Conservation (phyloP, 2,329 filamentous ascomycete genomes). For the Colletotrichum tanaceti region DNA sequence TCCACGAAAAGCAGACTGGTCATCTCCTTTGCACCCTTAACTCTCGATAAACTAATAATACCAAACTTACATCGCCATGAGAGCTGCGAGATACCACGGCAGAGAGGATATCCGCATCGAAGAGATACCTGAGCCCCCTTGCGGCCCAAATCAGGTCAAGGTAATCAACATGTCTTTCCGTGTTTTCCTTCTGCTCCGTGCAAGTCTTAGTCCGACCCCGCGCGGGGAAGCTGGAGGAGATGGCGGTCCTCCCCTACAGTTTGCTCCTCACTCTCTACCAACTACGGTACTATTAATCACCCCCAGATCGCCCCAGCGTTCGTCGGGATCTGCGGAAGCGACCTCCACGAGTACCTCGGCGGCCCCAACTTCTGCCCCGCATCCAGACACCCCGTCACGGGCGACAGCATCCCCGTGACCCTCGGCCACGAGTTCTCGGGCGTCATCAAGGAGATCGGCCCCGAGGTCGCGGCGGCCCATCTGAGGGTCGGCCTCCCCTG, state of each 20-base stretch:
- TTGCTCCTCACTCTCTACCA: neutral
- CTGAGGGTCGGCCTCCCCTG: slow-evolving; percentile 66
- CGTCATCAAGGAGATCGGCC: slow-evolving; percentile 63
- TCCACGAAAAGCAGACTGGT: neutral
- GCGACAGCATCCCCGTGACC: slow-evolving; percentile 65
- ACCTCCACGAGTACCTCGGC: slow-evolving; percentile 49
- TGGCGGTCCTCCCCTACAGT: too few relatives aligned
- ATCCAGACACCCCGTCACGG: slow-evolving; percentile 66
- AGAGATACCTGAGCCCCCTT: slow-evolving; percentile 58
- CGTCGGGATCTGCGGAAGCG: slow-evolving; percentile 51
- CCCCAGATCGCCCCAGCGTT: slow-evolving; percentile 46
- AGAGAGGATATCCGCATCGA: slow-evolving; percentile 67
- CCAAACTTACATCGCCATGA: slow-evolving; percentile 53
- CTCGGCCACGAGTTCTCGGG: slow-evolving; percentile 74
- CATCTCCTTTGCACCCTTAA: neutral
- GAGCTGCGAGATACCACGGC: slow-evolving; percentile 66
- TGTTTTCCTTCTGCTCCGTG: neutral
- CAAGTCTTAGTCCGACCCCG: neutral
- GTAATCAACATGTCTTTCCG: slow-evolving; percentile 3
- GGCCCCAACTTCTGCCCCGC: slow-evolving; percentile 48
- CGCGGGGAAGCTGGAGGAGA: slow-evolving; percentile 7
- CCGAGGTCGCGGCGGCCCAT: slow-evolving; percentile 17
- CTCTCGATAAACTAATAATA: too few relatives aligned
- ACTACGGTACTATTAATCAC: too few relatives aligned
- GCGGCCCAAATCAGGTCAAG: slow-evolving; percentile 62